Percentiles rank a stretch among this genome's conserved stretches.
Evolutionary conservation across 2,329 filamentous ascomycete genomes (phyloP).

Genomic region (Simplicillium aogashimaense): DNA sequence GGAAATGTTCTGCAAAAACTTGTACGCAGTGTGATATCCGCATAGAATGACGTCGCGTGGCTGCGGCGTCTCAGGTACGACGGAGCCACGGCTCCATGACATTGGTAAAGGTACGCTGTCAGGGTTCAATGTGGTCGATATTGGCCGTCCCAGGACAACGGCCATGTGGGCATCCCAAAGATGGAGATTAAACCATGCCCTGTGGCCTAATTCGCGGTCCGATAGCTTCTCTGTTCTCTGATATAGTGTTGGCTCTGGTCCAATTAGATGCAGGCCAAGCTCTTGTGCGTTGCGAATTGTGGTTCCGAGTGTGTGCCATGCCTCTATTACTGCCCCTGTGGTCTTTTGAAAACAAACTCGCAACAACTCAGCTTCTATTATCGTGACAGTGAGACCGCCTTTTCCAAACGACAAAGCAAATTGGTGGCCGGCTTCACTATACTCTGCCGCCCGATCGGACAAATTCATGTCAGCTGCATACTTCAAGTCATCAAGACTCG

Average conservation of each 20-base stretch:
- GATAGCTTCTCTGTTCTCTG: neutral
- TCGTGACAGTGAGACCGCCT: constrained; percentile 1
- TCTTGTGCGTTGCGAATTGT: constrained; percentile 7
- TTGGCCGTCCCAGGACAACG: constrained; percentile 6
- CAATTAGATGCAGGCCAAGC: constrained; percentile 5
- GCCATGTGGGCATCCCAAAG: constrained; percentile 8
- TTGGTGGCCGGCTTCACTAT: constrained; percentile 4
- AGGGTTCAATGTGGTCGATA: constrained; percentile 3
- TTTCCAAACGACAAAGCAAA: constrained; percentile 1
- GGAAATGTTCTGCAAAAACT: constrained; percentile 4
- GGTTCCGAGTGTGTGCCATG: constrained; percentile 7
- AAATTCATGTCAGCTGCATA: constrained; percentile 6
- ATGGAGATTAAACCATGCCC: constrained; percentile 5
- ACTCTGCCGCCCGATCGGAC: constrained; percentile 5
- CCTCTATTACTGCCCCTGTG: constrained; percentile 4
- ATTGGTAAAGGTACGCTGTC: neutral
- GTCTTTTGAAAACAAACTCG: constrained; percentile 6
- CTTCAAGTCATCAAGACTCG: constrained; percentile 5
- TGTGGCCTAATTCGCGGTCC: constrained; percentile 2
- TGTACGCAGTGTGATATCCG: constrained; percentile 7
- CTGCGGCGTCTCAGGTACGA: neutral
- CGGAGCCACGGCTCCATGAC: neutral
- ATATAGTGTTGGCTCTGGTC: neutral
- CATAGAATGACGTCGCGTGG: constrained; percentile 5
- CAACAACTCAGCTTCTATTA: constrained; percentile 4